phyloP scores from a whole-genome alignment of 2,329 filamentous ascomycete genomes.

The Botrytis byssoidea region DNA sequence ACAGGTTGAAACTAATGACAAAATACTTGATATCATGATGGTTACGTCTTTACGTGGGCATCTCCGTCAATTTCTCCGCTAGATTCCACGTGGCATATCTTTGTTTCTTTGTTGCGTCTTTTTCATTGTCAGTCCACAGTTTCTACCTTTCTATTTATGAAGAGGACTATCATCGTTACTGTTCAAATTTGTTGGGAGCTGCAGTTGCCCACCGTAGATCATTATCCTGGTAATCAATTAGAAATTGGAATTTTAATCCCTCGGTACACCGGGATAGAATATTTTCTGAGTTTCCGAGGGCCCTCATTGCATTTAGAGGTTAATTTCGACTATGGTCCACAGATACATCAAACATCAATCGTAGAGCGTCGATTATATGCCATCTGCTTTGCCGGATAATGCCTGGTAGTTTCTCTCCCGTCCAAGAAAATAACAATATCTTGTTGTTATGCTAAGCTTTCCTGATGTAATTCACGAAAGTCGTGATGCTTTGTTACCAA shows the following conservation, averaged over 20 bases:
- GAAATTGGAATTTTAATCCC: not conserved
- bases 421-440: not conserved
- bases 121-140: not conserved
- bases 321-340: not conserved
- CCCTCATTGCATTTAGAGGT: not conserved
- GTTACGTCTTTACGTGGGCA: not conserved
- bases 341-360: not conserved
- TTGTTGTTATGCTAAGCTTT: not conserved
- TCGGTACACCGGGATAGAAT: not conserved
- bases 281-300: fast-evolving
- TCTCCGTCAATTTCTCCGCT: not conserved
- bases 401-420: too few relatives aligned
- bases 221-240: not conserved
- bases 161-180: not conserved
- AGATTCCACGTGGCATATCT: not conserved
- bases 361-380: not conserved
- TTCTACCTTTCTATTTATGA: not conserved
- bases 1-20: not conserved
- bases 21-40: not conserved
- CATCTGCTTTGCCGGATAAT: not conserved
- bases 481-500: not conserved
- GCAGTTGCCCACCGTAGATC: not conserved
- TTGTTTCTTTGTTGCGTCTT: not conserved
- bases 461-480: not conserved
- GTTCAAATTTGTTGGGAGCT: not conserved